phyloP scores from a whole-genome alignment of 2,329 filamentous ascomycete genomes.

The Ceratocystis destructans region DNA sequence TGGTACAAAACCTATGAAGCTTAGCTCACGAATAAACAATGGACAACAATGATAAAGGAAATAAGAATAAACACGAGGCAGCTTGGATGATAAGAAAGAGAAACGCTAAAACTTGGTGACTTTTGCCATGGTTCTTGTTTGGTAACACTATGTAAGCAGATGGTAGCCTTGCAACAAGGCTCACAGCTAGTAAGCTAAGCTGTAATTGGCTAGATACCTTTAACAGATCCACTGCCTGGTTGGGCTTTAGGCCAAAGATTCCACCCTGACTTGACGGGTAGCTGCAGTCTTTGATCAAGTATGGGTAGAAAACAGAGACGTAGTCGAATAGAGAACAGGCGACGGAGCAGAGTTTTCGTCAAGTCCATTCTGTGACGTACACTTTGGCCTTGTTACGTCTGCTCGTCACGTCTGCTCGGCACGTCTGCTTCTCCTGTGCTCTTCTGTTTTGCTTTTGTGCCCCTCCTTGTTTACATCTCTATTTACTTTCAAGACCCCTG shows the following conservation, averaged over 20 bases:
- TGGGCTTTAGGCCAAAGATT: neutral
- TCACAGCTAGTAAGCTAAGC: neutral
- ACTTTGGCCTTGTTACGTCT: no score
- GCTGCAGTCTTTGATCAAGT: neutral
- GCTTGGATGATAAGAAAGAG: no score
- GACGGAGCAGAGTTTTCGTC: neutral
- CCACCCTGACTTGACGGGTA: neutral
- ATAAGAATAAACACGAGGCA: no score
- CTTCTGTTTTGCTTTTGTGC: neutral
- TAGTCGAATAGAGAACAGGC: neutral
- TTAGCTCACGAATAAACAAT: no score
- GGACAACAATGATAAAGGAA: no score
- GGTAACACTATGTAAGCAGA: neutral
- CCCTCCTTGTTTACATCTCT: neutral
- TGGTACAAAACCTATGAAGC: no score
- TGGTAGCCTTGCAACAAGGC: neutral
- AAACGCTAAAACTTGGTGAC: no score
- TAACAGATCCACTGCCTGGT: neutral
- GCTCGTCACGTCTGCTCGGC: no score
- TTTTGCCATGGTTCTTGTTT: no score
- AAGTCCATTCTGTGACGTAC: no score
- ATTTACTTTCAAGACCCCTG: neutral
- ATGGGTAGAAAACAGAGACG: neutral
- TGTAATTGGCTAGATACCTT: neutral
- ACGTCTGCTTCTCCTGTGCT: no score